Evolutionary conservation across 2,329 filamentous ascomycete species (phyloP).

Genomic region (Colletotrichum ledebouriae): DNA sequence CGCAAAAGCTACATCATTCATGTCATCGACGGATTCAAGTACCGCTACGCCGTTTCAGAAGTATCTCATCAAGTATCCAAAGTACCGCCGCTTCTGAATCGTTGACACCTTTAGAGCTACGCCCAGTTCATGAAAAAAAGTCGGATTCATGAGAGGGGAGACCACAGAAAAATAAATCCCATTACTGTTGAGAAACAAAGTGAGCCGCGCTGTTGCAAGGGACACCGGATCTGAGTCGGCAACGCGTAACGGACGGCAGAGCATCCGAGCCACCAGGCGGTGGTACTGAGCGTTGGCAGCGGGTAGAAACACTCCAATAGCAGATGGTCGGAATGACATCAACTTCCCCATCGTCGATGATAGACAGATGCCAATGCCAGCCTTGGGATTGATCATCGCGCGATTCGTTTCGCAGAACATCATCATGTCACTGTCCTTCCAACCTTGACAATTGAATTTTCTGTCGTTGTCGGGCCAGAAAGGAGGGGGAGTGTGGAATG

Average conservation of each 20-base stretch:
- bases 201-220: constrained; percentile 3
- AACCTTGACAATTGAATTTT: not conserved
- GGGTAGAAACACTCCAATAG: constrained; percentile 32
- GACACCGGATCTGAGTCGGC: constrained; percentile 15
- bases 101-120: not conserved
- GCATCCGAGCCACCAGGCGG: constrained; percentile 2
- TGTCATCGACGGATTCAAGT: not conserved
- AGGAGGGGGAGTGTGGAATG: not conserved
- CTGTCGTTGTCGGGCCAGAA: not conserved
- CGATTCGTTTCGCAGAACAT: not conserved
- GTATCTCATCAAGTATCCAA: constrained; percentile 26
- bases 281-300: constrained; percentile 7
- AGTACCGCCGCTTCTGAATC: constrained; percentile 20
- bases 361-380: not conserved
- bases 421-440: too few relatives aligned
- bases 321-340: constrained; percentile 35
- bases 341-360: constrained; percentile 36
- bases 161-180: not conserved
- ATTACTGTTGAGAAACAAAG: not conserved
- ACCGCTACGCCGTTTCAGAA: constrained; percentile 12
- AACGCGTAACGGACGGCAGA: constrained; percentile 18
- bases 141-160: not conserved
- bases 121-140: constrained; percentile 16
- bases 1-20: not conserved
- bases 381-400: constrained; percentile 11